Conservation (phyloP, 208 protist species). For the Trichomonas gallinae region DNA sequence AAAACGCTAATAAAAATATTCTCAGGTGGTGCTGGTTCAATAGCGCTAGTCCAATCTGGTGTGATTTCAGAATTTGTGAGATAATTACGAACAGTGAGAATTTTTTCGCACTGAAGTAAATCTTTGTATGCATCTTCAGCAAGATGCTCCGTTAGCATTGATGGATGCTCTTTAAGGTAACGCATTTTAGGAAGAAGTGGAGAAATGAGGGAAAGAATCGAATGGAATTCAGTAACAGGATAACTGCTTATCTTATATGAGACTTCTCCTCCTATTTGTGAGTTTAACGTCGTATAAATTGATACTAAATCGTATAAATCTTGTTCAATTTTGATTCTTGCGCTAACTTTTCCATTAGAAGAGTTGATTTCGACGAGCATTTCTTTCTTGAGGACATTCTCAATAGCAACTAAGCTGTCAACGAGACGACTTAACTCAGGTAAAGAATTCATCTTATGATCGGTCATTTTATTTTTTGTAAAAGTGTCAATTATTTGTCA, state of each 20-base stretch:
- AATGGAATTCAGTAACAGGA: neutral
- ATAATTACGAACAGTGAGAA: neutral
- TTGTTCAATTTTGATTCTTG: neutral
- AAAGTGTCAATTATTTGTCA: neutral
- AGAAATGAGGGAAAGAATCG: neutral
- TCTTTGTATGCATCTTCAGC: neutral
- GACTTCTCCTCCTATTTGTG: neutral
- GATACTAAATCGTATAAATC: neutral
- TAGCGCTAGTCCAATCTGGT: neutral
- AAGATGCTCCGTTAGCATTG: neutral
- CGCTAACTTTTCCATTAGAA: neutral
- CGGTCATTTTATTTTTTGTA: neutral
- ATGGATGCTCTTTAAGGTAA: neutral
- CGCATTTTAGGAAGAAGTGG: neutral
- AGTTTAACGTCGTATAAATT: neutral
- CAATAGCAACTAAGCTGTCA: neutral
- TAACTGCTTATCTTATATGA: neutral
- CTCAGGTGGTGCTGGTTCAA: neutral
- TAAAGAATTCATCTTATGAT: neutral
- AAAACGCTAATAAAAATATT: neutral
- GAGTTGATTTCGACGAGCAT: neutral
- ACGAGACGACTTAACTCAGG: neutral
- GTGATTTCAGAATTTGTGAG: neutral
- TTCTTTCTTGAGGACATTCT: neutral
- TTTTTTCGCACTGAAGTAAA: neutral